These are phyloP conservation scores for Candida cerambycidarum DNA, from an alignment of 805 yeast genomes.

Conservation along the genomic window DNA sequence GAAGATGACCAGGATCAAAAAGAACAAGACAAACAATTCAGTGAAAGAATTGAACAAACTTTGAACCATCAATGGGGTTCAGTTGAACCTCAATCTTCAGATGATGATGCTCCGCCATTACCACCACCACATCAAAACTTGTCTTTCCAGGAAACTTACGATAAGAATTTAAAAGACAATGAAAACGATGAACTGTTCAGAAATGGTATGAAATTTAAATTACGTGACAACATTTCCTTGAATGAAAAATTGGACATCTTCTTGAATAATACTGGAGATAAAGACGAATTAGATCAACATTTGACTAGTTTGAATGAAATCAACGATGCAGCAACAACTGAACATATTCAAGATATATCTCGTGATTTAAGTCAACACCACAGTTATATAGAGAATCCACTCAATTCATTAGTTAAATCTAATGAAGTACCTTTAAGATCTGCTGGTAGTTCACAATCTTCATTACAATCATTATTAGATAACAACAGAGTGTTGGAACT, in stretches of 20 bases:
- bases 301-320: slow-evolving; percentile 30
- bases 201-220: neutral
- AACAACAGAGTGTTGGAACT: slow-evolving; percentile 28
- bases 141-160: slow-evolving; percentile 10
- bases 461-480: slow-evolving; percentile 34
- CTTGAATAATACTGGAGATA: slow-evolving; percentile 16
- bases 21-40: slow-evolving; percentile 10
- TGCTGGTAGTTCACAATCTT: slow-evolving; percentile 42
- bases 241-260: slow-evolving; percentile 48
- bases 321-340: slow-evolving; percentile 24
- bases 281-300: slow-evolving; percentile 35
- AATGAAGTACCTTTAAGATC: slow-evolving; percentile 26
- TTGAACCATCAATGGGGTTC: slow-evolving; percentile 22
- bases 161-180: slow-evolving; percentile 9
- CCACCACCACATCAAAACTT: slow-evolving; percentile 28
- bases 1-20: slow-evolving; percentile 7
- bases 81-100: slow-evolving; percentile 16
- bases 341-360: slow-evolving; percentile 37
- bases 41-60: slow-evolving; percentile 16
- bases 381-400: slow-evolving; percentile 29
- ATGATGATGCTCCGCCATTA: slow-evolving; percentile 28
- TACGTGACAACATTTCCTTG: slow-evolving; percentile 30
- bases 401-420: slow-evolving; percentile 28
- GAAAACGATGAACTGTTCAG: slow-evolving; percentile 17
- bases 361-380: slow-evolving; percentile 24